A percentile compares a stretch with the other conserved stretches of the same genome.
Conservation (phyloP, 371 early-diverging fungal genomes). For the Homolaphlyctis polyrhiza region DNA sequence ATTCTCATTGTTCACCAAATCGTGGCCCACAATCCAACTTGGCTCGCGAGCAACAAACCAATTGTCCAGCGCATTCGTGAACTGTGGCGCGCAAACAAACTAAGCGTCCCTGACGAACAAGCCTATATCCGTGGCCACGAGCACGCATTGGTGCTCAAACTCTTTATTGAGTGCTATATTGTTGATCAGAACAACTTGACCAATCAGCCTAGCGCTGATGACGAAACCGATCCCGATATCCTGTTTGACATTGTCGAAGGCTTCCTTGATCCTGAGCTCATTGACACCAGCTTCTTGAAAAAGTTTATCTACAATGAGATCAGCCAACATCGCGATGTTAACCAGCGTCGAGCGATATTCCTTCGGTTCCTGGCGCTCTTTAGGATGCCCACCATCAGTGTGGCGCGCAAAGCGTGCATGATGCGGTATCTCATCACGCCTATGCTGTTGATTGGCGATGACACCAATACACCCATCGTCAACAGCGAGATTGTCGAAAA, state of each 20-base stretch:
- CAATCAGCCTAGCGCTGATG: conserved; percentile 60
- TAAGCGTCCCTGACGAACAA: conserved; percentile 5
- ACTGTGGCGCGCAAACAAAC: conserved; percentile 20
- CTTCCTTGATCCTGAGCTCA: conserved; percentile 65
- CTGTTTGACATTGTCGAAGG: conserved; percentile 72
- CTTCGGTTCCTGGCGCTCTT: conserved; percentile 63
- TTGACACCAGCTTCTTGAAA: conserved; percentile 67
- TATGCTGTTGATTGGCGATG: conserved; percentile 57
- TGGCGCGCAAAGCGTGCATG: conserved; percentile 57
- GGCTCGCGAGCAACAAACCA: conserved; percentile 42
- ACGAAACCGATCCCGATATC: too few species aligned
- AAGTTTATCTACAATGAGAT: conserved; percentile 68
- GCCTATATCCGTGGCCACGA: conserved; percentile 40
- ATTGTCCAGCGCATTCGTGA: conserved; percentile 11
- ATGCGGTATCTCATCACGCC: conserved; percentile 76
- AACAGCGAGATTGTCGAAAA: conserved; percentile 62
- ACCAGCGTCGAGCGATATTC: conserved; percentile 61
- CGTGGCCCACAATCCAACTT: conserved; percentile 46
- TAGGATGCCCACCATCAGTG: conserved; percentile 31
- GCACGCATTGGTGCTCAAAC: conserved; percentile 54
- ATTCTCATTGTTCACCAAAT: not conserved
- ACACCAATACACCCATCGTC: conserved; percentile 50
- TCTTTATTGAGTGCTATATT: conserved; percentile 58
- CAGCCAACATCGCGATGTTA: conserved; percentile 48
- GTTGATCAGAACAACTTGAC: conserved; percentile 28